Conservation (phyloP, 495 filamentous ascomycete species). For the Geopyxis carbonaria region DNA sequence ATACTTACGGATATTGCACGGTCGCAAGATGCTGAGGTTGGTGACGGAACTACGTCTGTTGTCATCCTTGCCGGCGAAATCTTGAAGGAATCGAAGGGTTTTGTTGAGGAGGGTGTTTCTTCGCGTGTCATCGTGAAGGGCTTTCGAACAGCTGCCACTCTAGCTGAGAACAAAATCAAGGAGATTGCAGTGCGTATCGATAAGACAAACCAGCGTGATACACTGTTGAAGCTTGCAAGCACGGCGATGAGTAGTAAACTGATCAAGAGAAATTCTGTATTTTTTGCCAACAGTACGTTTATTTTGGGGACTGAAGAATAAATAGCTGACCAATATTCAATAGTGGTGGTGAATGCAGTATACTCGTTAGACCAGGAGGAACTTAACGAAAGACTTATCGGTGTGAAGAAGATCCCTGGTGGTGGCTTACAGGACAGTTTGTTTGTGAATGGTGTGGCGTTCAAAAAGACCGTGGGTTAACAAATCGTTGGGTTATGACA, state of each 20-base stretch:
- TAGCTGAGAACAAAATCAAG: conserved; percentile 98
- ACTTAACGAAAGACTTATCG: conserved; percentile 93
- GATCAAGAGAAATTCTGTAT: conserved; percentile 89
- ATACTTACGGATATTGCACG: conserved; percentile 97
- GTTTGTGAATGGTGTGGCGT: conserved; percentile 94
- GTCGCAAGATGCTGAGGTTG: conserved; percentile 97
- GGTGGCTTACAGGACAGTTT: conserved; percentile 92
- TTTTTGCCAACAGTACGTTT: conserved; percentile 85
- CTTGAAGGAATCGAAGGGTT: conserved; percentile 83
- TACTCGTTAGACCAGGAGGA: conserved; percentile 94
- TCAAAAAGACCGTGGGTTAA: conserved; percentile 69
- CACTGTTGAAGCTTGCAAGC: conserved; percentile 68
- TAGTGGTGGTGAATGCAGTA: conserved; percentile 96
- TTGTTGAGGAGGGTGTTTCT: conserved; percentile 92
- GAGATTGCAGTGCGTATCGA: conserved; percentile 83
- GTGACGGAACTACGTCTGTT: conserved; percentile 92
- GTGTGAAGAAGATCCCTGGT: conserved; percentile 92
- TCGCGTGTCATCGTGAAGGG: conserved; percentile 96
- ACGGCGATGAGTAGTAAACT: conserved; percentile 99
- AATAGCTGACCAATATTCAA: background rate
- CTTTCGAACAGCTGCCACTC: conserved; percentile 64
- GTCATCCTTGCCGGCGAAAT: conserved; percentile 93
- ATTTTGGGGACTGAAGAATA: too few species aligned
- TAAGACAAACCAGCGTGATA: conserved; percentile 77
- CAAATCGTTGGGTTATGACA: too few species aligned